Evolutionary conservation across 768 basidiomycete genomes (phyloP), one percentile per base, ranked within the genome.

Genomic region (Psilocybe azurescens): DNA sequence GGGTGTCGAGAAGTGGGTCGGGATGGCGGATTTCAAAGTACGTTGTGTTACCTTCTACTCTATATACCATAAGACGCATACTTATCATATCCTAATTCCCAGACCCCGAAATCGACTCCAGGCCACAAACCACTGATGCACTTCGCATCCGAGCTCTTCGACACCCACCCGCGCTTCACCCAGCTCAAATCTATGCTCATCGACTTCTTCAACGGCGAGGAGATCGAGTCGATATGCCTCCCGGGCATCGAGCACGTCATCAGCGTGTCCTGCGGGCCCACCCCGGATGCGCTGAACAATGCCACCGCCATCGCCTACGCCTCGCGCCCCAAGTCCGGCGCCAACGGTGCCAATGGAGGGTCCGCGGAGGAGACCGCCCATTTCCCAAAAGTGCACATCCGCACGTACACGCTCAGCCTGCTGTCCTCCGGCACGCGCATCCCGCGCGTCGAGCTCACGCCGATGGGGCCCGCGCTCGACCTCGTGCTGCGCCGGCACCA

Each of bases 121-220:
- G 97, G 95, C 9, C 88, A 94, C 68, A 90, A 93, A 68, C 97
- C 97, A 50, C 77, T 98, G 66, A 89, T 99, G 83, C 94, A 97
- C 72, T 99, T 99, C 72, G 93, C 95, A 13, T 96, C 95, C 0
- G 93, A 94, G 63, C 83, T 98, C 9, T 99, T 99, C 75, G 95
- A 97, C 68, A 89, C 93, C 1, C 95, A 99, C 74, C 95, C 97
- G 1, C 89, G 94, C 10, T 96, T 92, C 74, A 79, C 89, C 6
- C 95, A 96, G 71, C 82, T 98, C 67, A 99, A 97, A 79, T 96
- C 94, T 1, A 81, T 97, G 71, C 84, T 99, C 9, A 82, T 98
- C 69, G 88, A 90, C 70, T 86, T 99, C 65, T 99, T 97, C 84
- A 93, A 93, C 73, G 92, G 89, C 39, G 90, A 96, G 75, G 86